Evolutionary conservation across 805 yeast species (phyloP), one percentile per base, ranked within the genome.

Genomic region (Lachancea mirantina): DNA sequence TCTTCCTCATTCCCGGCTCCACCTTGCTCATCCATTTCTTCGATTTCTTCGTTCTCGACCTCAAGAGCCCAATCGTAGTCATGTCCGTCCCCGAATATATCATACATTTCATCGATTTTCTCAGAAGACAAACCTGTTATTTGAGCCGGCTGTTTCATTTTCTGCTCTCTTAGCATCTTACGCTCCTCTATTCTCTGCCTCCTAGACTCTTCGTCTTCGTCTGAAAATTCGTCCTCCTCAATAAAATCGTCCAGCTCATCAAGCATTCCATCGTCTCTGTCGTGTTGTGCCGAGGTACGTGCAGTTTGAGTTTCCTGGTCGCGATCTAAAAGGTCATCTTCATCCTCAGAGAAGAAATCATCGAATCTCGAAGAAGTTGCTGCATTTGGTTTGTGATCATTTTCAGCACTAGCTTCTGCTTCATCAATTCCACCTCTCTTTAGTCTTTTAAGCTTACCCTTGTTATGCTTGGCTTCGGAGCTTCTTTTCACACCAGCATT

Each of bases 51-150:
- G 40, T 73, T 76, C 61, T 88, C 96, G 18, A 84, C 92, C 50
- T 85, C 96, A 35, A 92, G 66, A 8, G 98, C 98, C 97, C 98
- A 92, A 36, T 84, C 96, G 59, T 92, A 92, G 52, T 89, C 96
- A 43, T 78, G 87, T 32, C 98, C 98, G 57, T 87, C 94, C 44
- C 98, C 98, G 55, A 92, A 92, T 9, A 92, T 84, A 55, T 92
- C 98, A 50, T 78, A 87, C 52, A 92, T 73, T 58, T 89, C 96
- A 50, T 85, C 92, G 43, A 89, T 73, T 55, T 84, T 84, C 49
- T 92, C 97, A 35, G 92, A 79, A 47, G 92, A 95, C 26, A 82
- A 62, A 26, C 70, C 73, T 1, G 79, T 67, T 24, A 75, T 63
- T 45, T 74, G 74, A 4, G 76, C 65, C 8, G 81, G 74, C 46